Conservation (phyloP, 2,329 filamentous ascomycete genomes). For the Cryphonectria parasitica region DNA sequence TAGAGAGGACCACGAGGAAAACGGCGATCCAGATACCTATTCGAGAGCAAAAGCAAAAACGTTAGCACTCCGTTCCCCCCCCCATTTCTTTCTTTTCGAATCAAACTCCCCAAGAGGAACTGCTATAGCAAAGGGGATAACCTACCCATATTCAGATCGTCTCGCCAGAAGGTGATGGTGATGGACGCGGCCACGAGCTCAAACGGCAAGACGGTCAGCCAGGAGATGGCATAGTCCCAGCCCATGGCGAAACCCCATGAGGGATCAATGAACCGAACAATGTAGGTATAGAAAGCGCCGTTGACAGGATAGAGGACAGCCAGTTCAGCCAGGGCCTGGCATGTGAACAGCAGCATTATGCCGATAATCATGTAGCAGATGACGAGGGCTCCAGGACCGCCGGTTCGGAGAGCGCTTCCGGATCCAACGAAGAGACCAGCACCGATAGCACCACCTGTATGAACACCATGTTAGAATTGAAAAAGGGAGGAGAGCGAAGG, state of each 20-base stretch:
- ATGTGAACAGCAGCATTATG: constrained; percentile 60
- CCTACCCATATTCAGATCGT: constrained; percentile 49
- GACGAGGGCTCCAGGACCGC: constrained; percentile 58
- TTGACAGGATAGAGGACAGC: constrained; percentile 64
- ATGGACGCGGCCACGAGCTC: constrained; percentile 58
- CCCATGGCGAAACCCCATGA: constrained; percentile 60
- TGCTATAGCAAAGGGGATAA: not conserved
- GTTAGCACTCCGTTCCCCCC: not conserved
- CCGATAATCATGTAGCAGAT: constrained; percentile 61
- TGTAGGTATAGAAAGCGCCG: constrained; percentile 66
- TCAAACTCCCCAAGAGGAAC: too few species aligned
- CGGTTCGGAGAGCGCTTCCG: constrained; percentile 61
- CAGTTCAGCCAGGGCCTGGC: constrained; percentile 64
- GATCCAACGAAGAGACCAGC: constrained; percentile 73
- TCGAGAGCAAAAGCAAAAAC: not conserved
- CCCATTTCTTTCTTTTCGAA: too few species aligned
- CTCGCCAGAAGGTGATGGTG: constrained; percentile 58
- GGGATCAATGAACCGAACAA: constrained; percentile 64
- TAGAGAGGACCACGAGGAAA: constrained; percentile 54
- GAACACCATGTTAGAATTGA: not conserved
- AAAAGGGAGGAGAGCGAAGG: not conserved
- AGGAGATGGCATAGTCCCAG: constrained; percentile 56
- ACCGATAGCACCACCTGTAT: constrained; percentile 49
- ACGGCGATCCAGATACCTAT: constrained; percentile 57
- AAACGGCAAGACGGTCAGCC: constrained; percentile 55